phyloP scores from a whole-genome alignment of 805 yeast species.

The Wickerhamiella brachini region DNA sequence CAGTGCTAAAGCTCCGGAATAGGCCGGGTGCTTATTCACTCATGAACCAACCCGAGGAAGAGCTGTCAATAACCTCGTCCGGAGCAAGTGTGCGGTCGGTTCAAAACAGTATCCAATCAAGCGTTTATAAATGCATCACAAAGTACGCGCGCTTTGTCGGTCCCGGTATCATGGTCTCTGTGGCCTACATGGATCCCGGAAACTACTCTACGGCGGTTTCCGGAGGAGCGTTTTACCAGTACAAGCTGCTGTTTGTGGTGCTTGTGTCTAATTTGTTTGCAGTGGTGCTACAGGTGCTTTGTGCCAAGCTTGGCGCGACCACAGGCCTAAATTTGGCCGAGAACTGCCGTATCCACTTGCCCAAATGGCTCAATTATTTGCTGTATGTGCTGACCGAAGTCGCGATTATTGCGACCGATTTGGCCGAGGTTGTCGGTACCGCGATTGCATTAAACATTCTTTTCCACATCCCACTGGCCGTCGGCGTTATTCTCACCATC shows the following conservation, averaged over 20 bases:
- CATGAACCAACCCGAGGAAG: background rate
- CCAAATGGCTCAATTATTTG: constrained; percentile 46
- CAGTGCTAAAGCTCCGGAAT: background rate
- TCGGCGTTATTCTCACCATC: constrained; percentile 69
- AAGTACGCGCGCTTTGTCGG: constrained; percentile 64
- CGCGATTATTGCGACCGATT: constrained; percentile 83
- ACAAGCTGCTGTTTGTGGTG: constrained; percentile 56
- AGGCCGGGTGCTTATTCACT: background rate
- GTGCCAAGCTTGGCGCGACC: constrained; percentile 76
- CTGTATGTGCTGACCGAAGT: constrained; percentile 65
- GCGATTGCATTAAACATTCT: constrained; percentile 74
- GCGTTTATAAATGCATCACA: constrained; percentile 8
- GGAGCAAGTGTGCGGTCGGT: background rate
- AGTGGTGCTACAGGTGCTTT: constrained; percentile 63
- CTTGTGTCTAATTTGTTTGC: constrained; percentile 75
- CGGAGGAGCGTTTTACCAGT: constrained; percentile 72
- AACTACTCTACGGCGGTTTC: constrained; percentile 82
- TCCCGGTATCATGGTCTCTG: constrained; percentile 78
- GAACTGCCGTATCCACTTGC: constrained; percentile 61
- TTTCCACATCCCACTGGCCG: constrained; percentile 54
- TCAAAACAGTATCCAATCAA: background rate
- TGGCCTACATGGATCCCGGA: constrained; percentile 91
- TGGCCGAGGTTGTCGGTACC: constrained; percentile 90
- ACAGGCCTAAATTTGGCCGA: constrained; percentile 84
- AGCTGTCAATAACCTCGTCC: background rate